phyloP scores from a whole-genome alignment of 202 grass and related monocot species.

The Setaria italica region DNA sequence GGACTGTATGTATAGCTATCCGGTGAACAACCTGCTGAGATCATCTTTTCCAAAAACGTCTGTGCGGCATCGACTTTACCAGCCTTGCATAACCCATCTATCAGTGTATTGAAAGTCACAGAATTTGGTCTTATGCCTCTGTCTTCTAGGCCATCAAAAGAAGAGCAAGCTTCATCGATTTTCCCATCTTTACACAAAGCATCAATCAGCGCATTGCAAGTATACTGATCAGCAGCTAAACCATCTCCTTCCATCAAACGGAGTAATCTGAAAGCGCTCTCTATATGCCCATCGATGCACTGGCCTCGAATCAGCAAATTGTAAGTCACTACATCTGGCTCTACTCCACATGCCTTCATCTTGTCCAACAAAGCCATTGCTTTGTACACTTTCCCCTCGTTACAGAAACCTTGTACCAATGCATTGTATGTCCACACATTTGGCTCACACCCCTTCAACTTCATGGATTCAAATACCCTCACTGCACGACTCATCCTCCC shows the following conservation, averaged over 20 bases:
- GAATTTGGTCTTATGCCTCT: slow-evolving; percentile 53
- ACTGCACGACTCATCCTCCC: slow-evolving; percentile 43
- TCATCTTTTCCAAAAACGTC: slow-evolving; percentile 59
- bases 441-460: slow-evolving; percentile 47
- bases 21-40: slow-evolving; percentile 45
- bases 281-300: slow-evolving; percentile 56
- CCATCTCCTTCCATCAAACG: slow-evolving; percentile 57
- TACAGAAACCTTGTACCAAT: slow-evolving; percentile 57
- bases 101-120: slow-evolving; percentile 60
- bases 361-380: slow-evolving; percentile 58
- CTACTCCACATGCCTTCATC: slow-evolving; percentile 53
- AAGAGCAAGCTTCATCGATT: slow-evolving; percentile 51
- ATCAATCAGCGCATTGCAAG: slow-evolving; percentile 61
- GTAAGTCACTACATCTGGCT: slow-evolving; percentile 67
- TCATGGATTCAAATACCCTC: slow-evolving; percentile 57
- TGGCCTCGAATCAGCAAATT: slow-evolving; percentile 68
- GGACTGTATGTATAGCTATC: slow-evolving; percentile 61
- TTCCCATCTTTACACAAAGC: slow-evolving; percentile 63
- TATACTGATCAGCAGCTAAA: slow-evolving; percentile 51
- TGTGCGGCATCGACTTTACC: slow-evolving; percentile 50
- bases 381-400: slow-evolving; percentile 54
- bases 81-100: slow-evolving; percentile 57
- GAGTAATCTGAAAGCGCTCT: slow-evolving; percentile 56
- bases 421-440: slow-evolving; percentile 62
- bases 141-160: slow-evolving; percentile 46